Conservation (phyloP, 164 flowering plant species). For the Pachysandra terminalis region DNA sequence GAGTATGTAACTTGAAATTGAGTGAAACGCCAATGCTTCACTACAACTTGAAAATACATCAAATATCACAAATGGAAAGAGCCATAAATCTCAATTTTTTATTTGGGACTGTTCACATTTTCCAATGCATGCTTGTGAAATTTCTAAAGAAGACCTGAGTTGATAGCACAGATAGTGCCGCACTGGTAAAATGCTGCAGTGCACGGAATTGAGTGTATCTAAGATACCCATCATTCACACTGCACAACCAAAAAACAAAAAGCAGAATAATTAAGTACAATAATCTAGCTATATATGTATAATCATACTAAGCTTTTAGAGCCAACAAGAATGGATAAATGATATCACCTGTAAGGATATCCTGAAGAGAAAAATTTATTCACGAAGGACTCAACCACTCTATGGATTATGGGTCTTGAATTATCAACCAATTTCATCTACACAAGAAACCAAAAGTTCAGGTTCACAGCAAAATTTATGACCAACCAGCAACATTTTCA, state of each 20-base stretch:
- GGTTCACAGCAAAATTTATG: too few species aligned
- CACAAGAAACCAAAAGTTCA: slow-evolving; percentile 6
- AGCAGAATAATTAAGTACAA: not conserved
- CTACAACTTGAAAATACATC: not conserved
- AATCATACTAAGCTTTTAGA: not conserved
- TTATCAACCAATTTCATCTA: slow-evolving; percentile 72
- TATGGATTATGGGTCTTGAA: slow-evolving; percentile 50
- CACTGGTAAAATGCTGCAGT: slow-evolving; percentile 85
- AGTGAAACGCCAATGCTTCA: not conserved
- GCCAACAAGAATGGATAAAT: not conserved
- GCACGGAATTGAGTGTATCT: slow-evolving; percentile 92
- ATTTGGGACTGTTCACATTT: not conserved
- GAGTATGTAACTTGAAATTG: not conserved
- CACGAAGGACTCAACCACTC: slow-evolving; percentile 65
- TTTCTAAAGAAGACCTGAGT: slow-evolving; percentile 69
- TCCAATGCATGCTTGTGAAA: not conserved
- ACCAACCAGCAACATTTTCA: not conserved
- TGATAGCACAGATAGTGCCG: slow-evolving; percentile 87
- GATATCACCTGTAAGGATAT: slow-evolving; percentile 81
- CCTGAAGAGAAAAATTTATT: slow-evolving; percentile 91
- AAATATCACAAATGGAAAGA: not conserved
- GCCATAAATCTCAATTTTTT: too few species aligned
- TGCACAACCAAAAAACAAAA: slow-evolving; percentile 27
- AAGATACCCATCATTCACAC: slow-evolving; percentile 93
- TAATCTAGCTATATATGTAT: not conserved